phyloP scores from a whole-genome alignment of 2,329 filamentous ascomycete species.

The Xylariaceae sp. region DNA sequence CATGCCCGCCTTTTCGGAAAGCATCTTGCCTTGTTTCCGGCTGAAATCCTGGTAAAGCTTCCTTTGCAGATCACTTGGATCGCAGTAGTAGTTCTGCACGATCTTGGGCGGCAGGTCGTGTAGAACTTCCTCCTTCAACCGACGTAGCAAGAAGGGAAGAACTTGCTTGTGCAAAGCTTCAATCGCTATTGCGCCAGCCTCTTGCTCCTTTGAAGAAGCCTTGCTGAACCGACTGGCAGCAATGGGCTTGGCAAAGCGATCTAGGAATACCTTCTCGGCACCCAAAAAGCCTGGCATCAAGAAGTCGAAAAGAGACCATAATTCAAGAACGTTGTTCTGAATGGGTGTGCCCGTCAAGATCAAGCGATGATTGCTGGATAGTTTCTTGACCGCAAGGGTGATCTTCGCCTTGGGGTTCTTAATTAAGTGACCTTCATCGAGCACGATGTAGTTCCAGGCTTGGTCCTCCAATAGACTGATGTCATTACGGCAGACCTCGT shows the following conservation, averaged over 20 bases:
- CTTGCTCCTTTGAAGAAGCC: constrained; percentile 96
- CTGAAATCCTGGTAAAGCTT: constrained; percentile 96
- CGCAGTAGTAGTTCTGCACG: constrained; percentile 98
- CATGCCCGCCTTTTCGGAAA: constrained; percentile 75
- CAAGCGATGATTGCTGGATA: constrained; percentile 86
- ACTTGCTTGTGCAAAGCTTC: constrained; percentile 99
- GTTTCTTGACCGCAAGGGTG: constrained; percentile 82
- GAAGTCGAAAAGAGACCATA: constrained; percentile 98
- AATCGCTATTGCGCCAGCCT: constrained; percentile 90
- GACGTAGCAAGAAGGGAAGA: constrained; percentile 87
- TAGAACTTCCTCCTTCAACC: constrained; percentile 94
- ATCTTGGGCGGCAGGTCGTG: constrained; percentile 98
- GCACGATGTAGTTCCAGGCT: constrained; percentile 94
- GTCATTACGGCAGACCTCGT: constrained; percentile 96
- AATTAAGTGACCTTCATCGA: constrained; percentile 96
- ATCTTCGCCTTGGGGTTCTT: constrained; percentile 99
- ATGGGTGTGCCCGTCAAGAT: constrained; percentile 96
- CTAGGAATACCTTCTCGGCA: constrained; percentile 89
- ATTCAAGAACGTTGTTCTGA: constrained; percentile 90
- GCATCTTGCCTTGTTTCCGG: constrained; percentile 84
- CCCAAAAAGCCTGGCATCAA: constrained; percentile 98
- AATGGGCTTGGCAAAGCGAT: constrained; percentile 91
- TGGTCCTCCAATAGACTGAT: constrained; percentile 75
- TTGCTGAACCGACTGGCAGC: constrained; percentile 93
- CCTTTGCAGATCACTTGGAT: constrained; percentile 89